Conservation (phyloP, 176 grass and related monocot species). For the Eremochloa ophiuroides region DNA sequence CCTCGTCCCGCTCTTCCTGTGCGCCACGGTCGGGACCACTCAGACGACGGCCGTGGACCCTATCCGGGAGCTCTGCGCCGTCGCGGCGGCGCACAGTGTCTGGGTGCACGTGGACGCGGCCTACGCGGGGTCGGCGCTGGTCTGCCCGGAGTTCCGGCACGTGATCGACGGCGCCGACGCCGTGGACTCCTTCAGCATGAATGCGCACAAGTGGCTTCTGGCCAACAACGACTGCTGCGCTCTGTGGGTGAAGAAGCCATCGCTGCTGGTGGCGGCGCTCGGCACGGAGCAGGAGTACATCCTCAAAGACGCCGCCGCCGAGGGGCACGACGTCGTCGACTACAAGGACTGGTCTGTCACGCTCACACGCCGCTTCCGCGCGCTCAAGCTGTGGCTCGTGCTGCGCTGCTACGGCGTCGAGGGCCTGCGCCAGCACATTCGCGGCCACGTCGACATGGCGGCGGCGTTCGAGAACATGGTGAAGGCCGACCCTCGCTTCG, state of each 20-base stretch:
- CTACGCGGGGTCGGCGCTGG: conserved; percentile 26
- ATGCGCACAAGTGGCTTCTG: conserved; percentile 61
- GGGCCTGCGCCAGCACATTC: no score
- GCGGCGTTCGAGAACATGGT: no score
- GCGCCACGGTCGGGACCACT: conserved; percentile 44
- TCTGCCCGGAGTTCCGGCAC: conserved; percentile 51
- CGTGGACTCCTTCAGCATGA: conserved; percentile 48
- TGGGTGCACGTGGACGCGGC: conserved; percentile 53
- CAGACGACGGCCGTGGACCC: conserved; percentile 33
- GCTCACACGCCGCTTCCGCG: conserved; percentile 34
- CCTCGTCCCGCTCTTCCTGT: conserved; percentile 42
- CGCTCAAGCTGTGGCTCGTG: conserved; percentile 45
- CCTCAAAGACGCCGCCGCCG: conserved; percentile 18
- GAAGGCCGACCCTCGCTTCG: no score
- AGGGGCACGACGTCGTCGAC: conserved; percentile 29
- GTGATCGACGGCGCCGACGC: conserved; percentile 21
- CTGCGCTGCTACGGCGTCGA: not conserved
- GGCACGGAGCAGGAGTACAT: conserved; percentile 29
- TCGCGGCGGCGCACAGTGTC: not conserved
- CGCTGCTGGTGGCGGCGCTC: conserved; percentile 21
- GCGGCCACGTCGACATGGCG: no score
- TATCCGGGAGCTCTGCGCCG: conserved; percentile 15
- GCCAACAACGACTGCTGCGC: conserved; percentile 63
- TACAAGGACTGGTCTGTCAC: conserved; percentile 11
- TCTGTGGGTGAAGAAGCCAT: conserved; percentile 36